These are phyloP conservation scores for Geum urbanum DNA, from an alignment of 306 rosid species.

Conservation along the genomic window DNA sequence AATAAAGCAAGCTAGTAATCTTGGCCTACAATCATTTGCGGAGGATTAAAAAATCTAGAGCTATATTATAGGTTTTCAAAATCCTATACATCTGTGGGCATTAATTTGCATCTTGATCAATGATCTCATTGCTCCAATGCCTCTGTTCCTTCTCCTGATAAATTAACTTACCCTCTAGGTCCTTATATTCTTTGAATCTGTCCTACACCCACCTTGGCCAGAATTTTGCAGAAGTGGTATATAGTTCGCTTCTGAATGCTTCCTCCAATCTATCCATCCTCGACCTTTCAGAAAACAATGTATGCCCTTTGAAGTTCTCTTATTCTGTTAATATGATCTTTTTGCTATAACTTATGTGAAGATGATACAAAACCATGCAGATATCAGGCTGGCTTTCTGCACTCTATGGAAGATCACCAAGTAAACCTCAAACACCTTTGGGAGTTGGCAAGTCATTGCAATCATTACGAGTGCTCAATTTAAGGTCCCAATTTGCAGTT, in stretches of 20 bases:
- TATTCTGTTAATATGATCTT: slow-evolving; percentile 16
- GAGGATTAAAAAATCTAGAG: neutral
- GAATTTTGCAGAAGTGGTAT: slow-evolving; percentile 54
- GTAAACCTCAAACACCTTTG: slow-evolving; percentile 24
- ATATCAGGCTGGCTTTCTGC: slow-evolving; percentile 83
- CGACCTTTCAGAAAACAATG: slow-evolving; percentile 82
- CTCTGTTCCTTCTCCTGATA: slow-evolving; percentile 4
- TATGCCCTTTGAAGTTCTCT: slow-evolving; percentile 30
- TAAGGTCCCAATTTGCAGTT: slow-evolving; percentile 50
- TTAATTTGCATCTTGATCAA: slow-evolving; percentile 8
- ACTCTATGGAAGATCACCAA: slow-evolving; percentile 39
- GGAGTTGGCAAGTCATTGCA: slow-evolving; percentile 59
- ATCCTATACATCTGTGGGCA: neutral
- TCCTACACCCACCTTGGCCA: slow-evolving; percentile 50
- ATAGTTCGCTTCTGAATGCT: slow-evolving; percentile 54
- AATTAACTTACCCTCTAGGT: slow-evolving; percentile 48
- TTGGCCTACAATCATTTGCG: neutral
- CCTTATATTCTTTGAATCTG: slow-evolving; percentile 58
- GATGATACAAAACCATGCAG: slow-evolving; percentile 40
- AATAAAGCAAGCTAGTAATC: neutral
- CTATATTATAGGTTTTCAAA: neutral
- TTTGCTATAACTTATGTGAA: slow-evolving; percentile 24
- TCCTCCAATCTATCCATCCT: slow-evolving; percentile 65
- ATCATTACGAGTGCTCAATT: slow-evolving; percentile 59
- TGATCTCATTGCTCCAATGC: neutral